Percentiles rank a stretch among this genome's conserved stretches.
Evolutionary conservation across 257 asterid genomes (phyloP).

Genomic region (Fraxinus anomala): DNA sequence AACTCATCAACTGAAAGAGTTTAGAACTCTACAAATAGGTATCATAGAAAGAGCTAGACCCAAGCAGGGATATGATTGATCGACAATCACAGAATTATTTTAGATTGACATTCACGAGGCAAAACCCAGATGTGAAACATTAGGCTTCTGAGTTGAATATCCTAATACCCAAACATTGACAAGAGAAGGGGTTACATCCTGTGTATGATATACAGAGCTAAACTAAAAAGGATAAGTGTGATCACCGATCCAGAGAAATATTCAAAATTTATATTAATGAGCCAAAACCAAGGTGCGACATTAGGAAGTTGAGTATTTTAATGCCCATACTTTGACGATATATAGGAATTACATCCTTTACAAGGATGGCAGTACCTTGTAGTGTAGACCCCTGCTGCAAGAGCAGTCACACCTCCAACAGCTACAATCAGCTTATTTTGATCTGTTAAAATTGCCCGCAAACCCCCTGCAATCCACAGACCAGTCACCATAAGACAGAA

Average conservation of each 20-base stretch:
- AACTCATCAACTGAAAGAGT: background rate
- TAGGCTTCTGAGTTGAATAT: background rate
- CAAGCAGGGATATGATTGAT: background rate
- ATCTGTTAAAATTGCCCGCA: slow-evolving; percentile 81
- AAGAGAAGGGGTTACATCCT: background rate
- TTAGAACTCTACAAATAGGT: background rate
- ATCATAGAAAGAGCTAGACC: background rate
- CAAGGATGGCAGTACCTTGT: slow-evolving; percentile 60
- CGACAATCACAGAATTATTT: background rate
- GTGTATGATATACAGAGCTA: too few relatives aligned
- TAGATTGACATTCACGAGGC: background rate
- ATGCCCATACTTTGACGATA: background rate
- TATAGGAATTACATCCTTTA: background rate
- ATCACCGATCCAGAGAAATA: background rate
- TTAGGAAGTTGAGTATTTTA: background rate
- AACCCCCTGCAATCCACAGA: slow-evolving; percentile 59
- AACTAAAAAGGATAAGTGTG: background rate
- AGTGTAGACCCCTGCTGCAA: slow-evolving; percentile 92
- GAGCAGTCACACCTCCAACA: slow-evolving; percentile 94
- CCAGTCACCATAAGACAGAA: background rate
- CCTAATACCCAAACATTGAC: background rate
- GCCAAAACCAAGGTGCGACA: background rate
- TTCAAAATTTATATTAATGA: too few relatives aligned
- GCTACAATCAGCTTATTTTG: slow-evolving; percentile 91
- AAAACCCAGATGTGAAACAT: background rate